Conservation (phyloP, 1,139 yeast genomes). For the Saccharomyces hybrid region DNA sequence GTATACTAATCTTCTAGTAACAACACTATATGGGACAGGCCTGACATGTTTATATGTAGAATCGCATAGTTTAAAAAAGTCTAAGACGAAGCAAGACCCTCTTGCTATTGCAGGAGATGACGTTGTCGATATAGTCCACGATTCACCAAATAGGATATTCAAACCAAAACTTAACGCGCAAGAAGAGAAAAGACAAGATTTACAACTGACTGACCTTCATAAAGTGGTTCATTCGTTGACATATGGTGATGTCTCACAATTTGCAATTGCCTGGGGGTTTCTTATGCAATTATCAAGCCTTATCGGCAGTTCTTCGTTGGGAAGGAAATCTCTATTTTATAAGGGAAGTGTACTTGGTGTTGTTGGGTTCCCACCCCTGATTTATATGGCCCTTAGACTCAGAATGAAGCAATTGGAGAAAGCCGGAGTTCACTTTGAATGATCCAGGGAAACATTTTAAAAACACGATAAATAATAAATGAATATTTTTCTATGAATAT, state of each 20-base stretch:
- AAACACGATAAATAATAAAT: neutral
- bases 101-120: neutral
- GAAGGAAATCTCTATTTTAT: neutral
- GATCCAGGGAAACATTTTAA: neutral
- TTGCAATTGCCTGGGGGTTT: conserved; percentile 18
- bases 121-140: conserved; percentile 10
- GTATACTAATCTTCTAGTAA: neutral
- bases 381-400: conserved; percentile 8
- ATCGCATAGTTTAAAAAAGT: neutral
- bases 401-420: conserved; percentile 8
- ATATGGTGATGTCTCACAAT: conserved; percentile 17
- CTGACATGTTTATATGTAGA: conserved; percentile 4
- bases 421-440: conserved; percentile 11
- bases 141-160: conserved; percentile 13
- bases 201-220: conserved; percentile 2
- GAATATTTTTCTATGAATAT: neutral
- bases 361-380: conserved; percentile 14
- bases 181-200: conserved; percentile 8
- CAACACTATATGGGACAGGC: neutral
- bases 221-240: conserved; percentile 13
- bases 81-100: conserved; percentile 6
- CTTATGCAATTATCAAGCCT: conserved; percentile 17
- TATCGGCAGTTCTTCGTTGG: neutral
- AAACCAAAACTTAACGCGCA: conserved; percentile 8
- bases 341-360: conserved; percentile 14